Evolutionary conservation across 2,329 filamentous ascomycete genomes (phyloP).

Genomic region (Botrytis elliptica): DNA sequence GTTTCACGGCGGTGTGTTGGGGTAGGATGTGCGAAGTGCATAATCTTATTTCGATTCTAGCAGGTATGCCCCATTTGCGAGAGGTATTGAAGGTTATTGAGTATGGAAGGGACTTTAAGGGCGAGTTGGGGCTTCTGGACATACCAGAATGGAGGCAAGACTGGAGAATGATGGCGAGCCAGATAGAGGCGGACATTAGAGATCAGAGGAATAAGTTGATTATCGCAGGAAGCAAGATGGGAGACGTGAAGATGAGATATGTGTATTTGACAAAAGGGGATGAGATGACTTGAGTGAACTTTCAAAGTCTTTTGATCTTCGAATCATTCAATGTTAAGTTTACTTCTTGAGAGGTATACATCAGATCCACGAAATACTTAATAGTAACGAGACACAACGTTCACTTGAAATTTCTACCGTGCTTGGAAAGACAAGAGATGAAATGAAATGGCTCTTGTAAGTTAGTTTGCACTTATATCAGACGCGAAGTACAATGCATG

Average conservation of each 20-base stretch:
- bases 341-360: neutral
- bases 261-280: constrained; percentile 1
- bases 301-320: neutral
- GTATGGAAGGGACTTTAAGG: neutral
- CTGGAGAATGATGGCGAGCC: neutral
- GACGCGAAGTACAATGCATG: neutral
- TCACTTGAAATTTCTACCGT: neutral
- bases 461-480: neutral
- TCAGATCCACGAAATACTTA: neutral
- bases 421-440: neutral
- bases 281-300: neutral
- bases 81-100: neutral
- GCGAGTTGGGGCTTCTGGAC: neutral
- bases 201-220: neutral
- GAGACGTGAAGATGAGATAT: neutral
- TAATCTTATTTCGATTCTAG: neutral
- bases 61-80: neutral
- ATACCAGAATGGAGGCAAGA: neutral
- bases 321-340: neutral
- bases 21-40: neutral
- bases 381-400: neutral
- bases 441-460: neutral
- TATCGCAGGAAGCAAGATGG: neutral
- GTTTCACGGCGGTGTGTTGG: neutral
- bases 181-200: neutral